Base-by-base conservation (phyloP, 345 rosid species). In the Dipteronia sinensis region DNA sequence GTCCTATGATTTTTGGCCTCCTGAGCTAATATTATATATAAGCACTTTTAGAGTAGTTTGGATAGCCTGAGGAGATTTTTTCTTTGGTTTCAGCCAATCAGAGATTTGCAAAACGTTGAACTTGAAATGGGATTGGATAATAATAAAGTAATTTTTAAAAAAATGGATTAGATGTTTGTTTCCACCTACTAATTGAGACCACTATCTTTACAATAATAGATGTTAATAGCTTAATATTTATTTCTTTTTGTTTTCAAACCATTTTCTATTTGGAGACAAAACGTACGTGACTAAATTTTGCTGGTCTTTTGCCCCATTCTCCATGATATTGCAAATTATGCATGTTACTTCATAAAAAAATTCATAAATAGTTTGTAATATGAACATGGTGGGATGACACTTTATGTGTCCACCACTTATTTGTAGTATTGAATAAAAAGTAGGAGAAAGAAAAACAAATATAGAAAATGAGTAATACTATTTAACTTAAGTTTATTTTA, bases 1-100 rank as follows among this genome's bases (percentile, higher is more conserved):
- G 49, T 46, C 12, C 49, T 46, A 2, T 10, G 13, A 15, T 46
- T 42, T 16, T 16, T 23, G 42, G 34, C 53, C 44, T 59, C 42
- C 49, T 38, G 22, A 59, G 67, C 76, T 5, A 61, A 44, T 59
- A 20, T 61, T 34, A 34, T 34, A 34, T 34, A 34, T 34, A 31
- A 63, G 7, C 68, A 55, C 47, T 53, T 7, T 55, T 31, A 9
- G 23, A 46, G 27, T 75, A 46, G 19, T 75, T n/a, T 22, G 68
- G 69, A 71, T 80, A 71, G 65, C 47, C 64, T 55, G 29, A 67
- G 8, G 27, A 58, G 78, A 77, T 77, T 67, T 73, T 77, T 42
- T 80, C 44, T 73, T 49, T 51, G 71, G 31, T 9, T 67, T 69
- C 42, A 20, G 65, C 75, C 71, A 72, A 67, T 76, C 72, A 78